Conservation (phyloP, 805 yeast genomes). For the Candida wancherniae region DNA sequence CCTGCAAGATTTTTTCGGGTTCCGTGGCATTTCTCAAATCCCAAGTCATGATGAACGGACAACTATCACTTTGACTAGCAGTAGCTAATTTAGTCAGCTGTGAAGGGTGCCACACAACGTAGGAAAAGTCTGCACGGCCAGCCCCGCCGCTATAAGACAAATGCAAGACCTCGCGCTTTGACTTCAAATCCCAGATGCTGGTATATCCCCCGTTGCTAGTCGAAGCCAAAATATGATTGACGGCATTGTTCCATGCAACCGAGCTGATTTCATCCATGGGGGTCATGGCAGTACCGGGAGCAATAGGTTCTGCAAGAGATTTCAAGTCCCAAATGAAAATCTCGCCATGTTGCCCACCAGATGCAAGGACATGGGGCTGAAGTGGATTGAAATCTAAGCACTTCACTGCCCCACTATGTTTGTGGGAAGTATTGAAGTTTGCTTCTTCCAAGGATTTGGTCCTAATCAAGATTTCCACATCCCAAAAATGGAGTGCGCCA, state of each 20-base stretch:
- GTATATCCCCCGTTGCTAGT: constrained; percentile 84
- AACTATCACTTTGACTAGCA: constrained; percentile 75
- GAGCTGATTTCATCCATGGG: constrained; percentile 77
- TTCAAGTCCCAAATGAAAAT: constrained; percentile 85
- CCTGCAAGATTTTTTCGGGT: constrained; percentile 72
- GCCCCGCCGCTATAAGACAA: constrained; percentile 60
- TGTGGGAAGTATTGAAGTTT: constrained; percentile 46
- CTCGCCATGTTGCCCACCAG: constrained; percentile 89
- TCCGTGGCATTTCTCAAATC: constrained; percentile 89
- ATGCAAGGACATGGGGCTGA: constrained; percentile 66
- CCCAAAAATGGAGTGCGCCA: constrained; percentile 77
- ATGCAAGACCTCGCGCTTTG: constrained; percentile 84
- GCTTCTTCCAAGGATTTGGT: constrained; percentile 37
- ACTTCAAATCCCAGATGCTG: constrained; percentile 89
- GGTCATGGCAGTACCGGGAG: constrained; percentile 76
- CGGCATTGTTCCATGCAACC: constrained; percentile 83
- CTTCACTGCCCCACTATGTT: constrained; percentile 68
- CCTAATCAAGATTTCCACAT: constrained; percentile 47
- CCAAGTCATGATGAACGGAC: constrained; percentile 85
- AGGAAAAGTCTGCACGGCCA: constrained; percentile 65
- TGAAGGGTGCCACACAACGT: constrained; percentile 92
- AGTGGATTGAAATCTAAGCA: constrained; percentile 73
- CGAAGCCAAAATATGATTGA: constrained; percentile 82
- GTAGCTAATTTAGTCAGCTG: constrained; percentile 83
- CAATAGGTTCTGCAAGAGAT: constrained; percentile 50